Base-by-base conservation (phyloP, 2,329 filamentous ascomycete species). In the Aspergillus quadricinctus region DNA sequence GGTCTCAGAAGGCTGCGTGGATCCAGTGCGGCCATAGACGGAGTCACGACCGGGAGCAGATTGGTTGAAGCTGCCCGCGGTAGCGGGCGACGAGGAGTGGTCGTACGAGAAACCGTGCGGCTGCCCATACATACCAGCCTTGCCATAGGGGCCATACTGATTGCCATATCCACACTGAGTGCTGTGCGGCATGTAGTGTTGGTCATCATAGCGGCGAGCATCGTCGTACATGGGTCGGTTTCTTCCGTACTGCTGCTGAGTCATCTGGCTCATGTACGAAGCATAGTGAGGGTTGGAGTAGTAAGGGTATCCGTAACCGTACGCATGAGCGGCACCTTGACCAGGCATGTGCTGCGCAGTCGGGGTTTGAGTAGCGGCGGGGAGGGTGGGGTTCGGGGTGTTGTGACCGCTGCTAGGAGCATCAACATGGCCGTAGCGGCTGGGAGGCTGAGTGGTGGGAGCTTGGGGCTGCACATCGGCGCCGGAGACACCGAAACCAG, bases 341-440 rank as follows among this genome's bases (percentile, higher is more conserved):
- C 70, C 78, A 52, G 76, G 78, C 68, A 80, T 77, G 57, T 81
- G 80, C 64, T 82, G 80, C 58, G 79, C 79, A 59, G 76, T 73
- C 50, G 81, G 81, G 50, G 76, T 77, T 61, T 83, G 82, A 57
- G 83, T 80, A 57, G 82, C 81, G 52, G 75, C 78, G 57, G 81
- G 81, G 57, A 84, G 73, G 43, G 87, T 81, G 28, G 92, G 92
- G 77, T 95, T 94, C 37, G 93, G 92, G 2, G 92, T 97, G 67
- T 88, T 93, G 73, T 94, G 88, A 48, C 92, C 93, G 71, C 91
- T 96, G 78, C 88, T 91, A 68, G 92, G 89, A 54, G 96, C 91
- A 60, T 85, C 80, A 58, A 81, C 71, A 77, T 86, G 78, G 49
- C 76, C 82, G 67, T 87, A 88, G 64, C 87, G 88, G 71, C 86